These are phyloP conservation scores for Silybum marianum DNA, from an alignment of 129 eudicot species.

Conservation along the genomic window DNA sequence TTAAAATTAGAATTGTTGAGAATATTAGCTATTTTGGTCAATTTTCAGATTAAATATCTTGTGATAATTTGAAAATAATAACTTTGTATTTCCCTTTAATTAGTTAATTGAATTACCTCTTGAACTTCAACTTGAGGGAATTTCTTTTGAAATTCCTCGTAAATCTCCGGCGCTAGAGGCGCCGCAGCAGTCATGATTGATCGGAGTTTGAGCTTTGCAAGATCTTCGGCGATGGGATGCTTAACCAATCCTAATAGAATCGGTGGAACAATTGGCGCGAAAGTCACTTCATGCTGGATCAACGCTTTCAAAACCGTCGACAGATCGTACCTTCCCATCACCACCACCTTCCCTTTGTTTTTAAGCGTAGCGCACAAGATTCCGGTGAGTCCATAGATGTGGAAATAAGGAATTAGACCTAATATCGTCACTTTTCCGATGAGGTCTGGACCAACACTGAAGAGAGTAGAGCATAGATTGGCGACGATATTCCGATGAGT, in stretches of 20 bases:
- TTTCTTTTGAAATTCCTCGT: conserved; percentile 63
- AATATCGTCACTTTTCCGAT: conserved; percentile 70
- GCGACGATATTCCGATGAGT: conserved; percentile 86
- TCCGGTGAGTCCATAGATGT: conserved; percentile 87
- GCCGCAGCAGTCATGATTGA: conserved; percentile 95
- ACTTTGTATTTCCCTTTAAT: no score
- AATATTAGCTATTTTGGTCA: no score
- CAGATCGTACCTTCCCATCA: conserved; percentile 74
- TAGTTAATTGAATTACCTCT: conserved; percentile 70
- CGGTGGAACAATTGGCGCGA: conserved; percentile 93
- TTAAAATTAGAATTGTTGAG: no score
- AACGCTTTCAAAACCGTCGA: conserved; percentile 61
- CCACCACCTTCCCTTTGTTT: conserved; percentile 93
- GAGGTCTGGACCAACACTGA: conserved; percentile 69
- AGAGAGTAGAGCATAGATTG: conserved; percentile 78
- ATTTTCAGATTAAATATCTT: no score
- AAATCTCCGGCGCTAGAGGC: conserved; percentile 90
- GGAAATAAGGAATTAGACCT: conserved; percentile 88
- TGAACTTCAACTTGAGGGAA: conserved; percentile 87
- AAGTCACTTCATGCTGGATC: conserved; percentile 65
- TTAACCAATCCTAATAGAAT: conserved; percentile 76
- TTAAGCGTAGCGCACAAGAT: conserved; percentile 75
- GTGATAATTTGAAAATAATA: no score
- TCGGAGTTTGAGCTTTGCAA: conserved; percentile 61
- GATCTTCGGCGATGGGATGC: conserved; percentile 77